phyloP scores from a whole-genome alignment of 2,329 filamentous ascomycete genomes.

The Ophiocordyceps camponoti-floridani region DNA sequence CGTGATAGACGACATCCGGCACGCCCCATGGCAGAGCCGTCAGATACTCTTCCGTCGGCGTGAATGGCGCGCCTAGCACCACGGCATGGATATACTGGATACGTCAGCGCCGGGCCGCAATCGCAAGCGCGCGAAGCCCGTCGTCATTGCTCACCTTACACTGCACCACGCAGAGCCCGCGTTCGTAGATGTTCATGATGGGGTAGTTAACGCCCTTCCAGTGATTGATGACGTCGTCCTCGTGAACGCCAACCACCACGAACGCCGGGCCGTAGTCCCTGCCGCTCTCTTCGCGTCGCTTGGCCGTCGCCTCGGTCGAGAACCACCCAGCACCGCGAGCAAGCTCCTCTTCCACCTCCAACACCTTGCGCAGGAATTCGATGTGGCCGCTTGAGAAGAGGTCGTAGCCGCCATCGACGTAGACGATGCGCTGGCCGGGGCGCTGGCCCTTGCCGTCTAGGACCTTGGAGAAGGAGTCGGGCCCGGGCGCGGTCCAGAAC shows the following conservation, averaged over 20 bases:
- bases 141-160: slow-evolving; percentile 49
- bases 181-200: slow-evolving; percentile 98
- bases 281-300: slow-evolving; percentile 42
- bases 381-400: slow-evolving; percentile 95
- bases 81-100: slow-evolving; percentile 68
- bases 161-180: slow-evolving; percentile 85
- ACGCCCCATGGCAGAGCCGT: slow-evolving; percentile 53
- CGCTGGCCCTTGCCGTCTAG: slow-evolving; percentile 54
- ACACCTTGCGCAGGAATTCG: slow-evolving; percentile 71
- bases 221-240: slow-evolving; percentile 85
- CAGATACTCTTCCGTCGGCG: slow-evolving; percentile 65
- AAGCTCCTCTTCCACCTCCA: slow-evolving; percentile 51
- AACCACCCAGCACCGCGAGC: slow-evolving; percentile 60
- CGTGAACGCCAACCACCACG: slow-evolving; percentile 84
- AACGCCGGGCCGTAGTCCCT: slow-evolving; percentile 68
- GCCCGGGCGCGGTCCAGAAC: slow-evolving; percentile 56
- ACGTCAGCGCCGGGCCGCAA: background rate
- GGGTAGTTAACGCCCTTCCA: slow-evolving; percentile 98
- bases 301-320: slow-evolving; percentile 39
- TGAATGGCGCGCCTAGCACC: slow-evolving; percentile 79
- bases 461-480: slow-evolving; percentile 47
- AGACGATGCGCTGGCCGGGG: slow-evolving; percentile 71
- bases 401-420: slow-evolving; percentile 94
- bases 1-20: slow-evolving; percentile 78
- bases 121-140: background rate